Evolutionary conservation across 2,329 filamentous ascomycete species (phyloP).

Genomic region (Leptographium lundbergii): DNA sequence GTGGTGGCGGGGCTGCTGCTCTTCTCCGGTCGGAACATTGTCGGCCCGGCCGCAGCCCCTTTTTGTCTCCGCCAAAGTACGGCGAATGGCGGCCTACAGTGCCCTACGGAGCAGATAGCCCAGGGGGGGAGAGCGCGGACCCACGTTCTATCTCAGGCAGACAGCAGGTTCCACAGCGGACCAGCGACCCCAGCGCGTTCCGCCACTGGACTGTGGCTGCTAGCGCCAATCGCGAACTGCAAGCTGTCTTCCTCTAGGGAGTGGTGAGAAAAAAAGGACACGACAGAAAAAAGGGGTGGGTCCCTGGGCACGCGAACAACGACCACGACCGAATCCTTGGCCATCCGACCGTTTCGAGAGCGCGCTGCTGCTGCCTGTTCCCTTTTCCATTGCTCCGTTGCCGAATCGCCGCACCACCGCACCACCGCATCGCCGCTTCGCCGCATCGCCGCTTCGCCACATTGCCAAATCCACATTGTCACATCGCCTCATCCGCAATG

Average conservation of each 20-base stretch:
- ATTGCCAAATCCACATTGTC: not conserved
- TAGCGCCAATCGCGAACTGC: conserved; percentile 10
- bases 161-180: not conserved
- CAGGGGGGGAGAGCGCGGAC: not conserved
- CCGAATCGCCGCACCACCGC: too few species aligned
- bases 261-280: conserved; percentile 1
- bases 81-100: not conserved
- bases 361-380: not conserved
- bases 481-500: conserved; percentile 2
- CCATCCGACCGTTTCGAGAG: not conserved
- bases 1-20: not conserved
- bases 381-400: not conserved
- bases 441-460: not conserved
- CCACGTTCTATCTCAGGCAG: not conserved
- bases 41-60: not conserved
- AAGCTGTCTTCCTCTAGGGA: conserved; percentile 7
- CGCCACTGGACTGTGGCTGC: not conserved
- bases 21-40: not conserved
- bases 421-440: not conserved
- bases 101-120: not conserved
- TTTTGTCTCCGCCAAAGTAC: not conserved
- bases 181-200: not conserved
- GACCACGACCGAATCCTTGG: not conserved
- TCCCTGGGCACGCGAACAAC: conserved; percentile 4
- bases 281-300: conserved; percentile 5